Evolutionary conservation across 2,329 filamentous ascomycete genomes (phyloP), one percentile per base, ranked within the genome.

Genomic region (Penicillium fuscoglaucum): DNA sequence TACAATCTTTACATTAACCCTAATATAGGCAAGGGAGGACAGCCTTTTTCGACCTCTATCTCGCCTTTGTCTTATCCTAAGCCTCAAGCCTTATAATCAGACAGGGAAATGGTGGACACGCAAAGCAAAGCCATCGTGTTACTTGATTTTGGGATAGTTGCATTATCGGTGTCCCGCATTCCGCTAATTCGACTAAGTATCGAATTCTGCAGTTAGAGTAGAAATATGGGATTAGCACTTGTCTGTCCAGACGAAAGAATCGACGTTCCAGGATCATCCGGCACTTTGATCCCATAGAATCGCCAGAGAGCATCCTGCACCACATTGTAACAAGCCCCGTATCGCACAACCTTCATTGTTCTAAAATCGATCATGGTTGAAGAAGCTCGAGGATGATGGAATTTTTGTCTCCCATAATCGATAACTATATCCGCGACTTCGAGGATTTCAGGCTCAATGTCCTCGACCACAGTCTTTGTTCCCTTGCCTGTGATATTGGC

Each of bases 401-500:
- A 72, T 40, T 67, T 65, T 41, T 66, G 63, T 39, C 64, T 54
- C 9, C 73, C 71, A 51, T 74, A 72, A 47, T 75, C 67, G 13
- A 75, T 58, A 7, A 72, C 62, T 4, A 75, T 61, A 63, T 74
- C 66, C 2, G 70, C 72, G 1, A 64, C 64, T 7, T 54, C 58
- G 3, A 51, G 31, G 39, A 74, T 65, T 39, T 74, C 71, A 2
- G 53, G 45, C 55, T 73, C 64, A 28, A 75, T 72, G 21, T 72
- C 68, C 26, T 74, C 69, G 4, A 70, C 61, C 0, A 55, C 31
- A 9, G 41, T 61, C 52, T 73, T 74, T 10, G 66, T 66, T 7
- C 70, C 70, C n/a, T 57, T 61, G 1, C 70, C 70, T 1, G 70
- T 65, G 1, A 75, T 15, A 46, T 75, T 74, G 12, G 72, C 72